Evolutionary conservation across 2,329 filamentous ascomycete genomes (phyloP), one percentile per base, ranked within the genome.

Genomic region (Mycosphaerella sp.): DNA sequence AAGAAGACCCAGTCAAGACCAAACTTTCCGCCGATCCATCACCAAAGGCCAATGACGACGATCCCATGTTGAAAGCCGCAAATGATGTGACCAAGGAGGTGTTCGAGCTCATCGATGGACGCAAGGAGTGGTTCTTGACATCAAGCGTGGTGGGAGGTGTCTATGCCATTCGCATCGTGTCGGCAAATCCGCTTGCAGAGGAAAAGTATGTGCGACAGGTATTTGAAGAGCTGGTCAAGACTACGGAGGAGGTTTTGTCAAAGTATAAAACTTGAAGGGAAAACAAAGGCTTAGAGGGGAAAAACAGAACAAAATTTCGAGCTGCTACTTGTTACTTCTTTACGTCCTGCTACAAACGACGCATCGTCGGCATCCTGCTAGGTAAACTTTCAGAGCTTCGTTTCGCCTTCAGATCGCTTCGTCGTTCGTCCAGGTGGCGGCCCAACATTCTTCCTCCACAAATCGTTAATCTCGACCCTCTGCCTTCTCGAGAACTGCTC

Each of bases 111-210:
- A 79, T 95, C 29, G 92, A 95, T 64, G 75, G 76, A 2, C 75
- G 80, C 6, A 89, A 89, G 1, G 82, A 89, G 69, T 86, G 95
- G 53, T 96, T 89, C 71, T 74, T 96, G 23, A 96, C 90, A 0
- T 85, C 83, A 41, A 86, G 85, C 1, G 80, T 89, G 4, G 78
- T 95, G 10, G 82, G 81, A 7, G 86, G 83, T 1, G 76, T 83
- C 17, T 89, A 89, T 69, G 85, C 86, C 1, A 95, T 97, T 57
- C 78, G 92, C 0, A 82, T 96, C 38, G 85, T 92, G 21, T 89
- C 87, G 53, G 85, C 81, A 0, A 87, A 86, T 62, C 74, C 80
- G 23, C 75, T 81, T 40, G 82, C 85, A 0, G 84, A 92, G 68
- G 84, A 88, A 71, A 80, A 81, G 66, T 86, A 89, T 69, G 72